Evolutionary conservation across 2,329 filamentous ascomycete species (phyloP), one percentile per base, ranked within the genome.

Genomic region (Tolypocladium tropicale): DNA sequence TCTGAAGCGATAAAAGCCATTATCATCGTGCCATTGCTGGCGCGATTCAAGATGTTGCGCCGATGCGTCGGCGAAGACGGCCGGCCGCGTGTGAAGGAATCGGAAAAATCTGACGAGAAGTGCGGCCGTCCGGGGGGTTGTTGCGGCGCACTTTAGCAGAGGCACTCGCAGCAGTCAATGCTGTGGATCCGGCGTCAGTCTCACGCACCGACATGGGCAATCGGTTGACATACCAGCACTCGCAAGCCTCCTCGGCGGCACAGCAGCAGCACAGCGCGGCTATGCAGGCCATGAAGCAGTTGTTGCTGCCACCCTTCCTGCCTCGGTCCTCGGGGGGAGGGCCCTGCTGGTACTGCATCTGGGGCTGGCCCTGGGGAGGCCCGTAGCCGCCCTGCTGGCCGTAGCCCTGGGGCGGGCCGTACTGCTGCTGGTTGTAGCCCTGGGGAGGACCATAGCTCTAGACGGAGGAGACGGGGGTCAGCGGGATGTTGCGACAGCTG

Each of bases 261-360:
- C 76, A 79, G 66, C 77, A 80, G 66, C 74, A 78, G 68, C 76
- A 79, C 55, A 80, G 62, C 18, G 72, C 69, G 10, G 77, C 76
- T 51, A 80, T 66, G 69, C 76, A 79, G 56, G 70, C 75, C 48
- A 72, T 70, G 54, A 79, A 63, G 62, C 77, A 79, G 61, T 70
- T 72, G 56, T 72, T 70, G 54, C 71, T 67, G 56, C 71, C 70
- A 53, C 70, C 66, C 58, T 66, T 66, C 59, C 62, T 58, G 58
- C 65, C 60, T 53, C 64, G 60, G 61, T 66, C 62, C 25, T 63
- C 65, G 43, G 60, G 66, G 23, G 70, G 68, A 34, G 68, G 71
- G 25, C 64, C 68, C 62, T 74, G 72, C 58, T 75, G 70, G 61
- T 76, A 74, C 63, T 75, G 70, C 70, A 76, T 76, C 57, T 71